Base-by-base conservation (phyloP, 495 filamentous ascomycete species). In the Penicillium ochrochloron region DNA sequence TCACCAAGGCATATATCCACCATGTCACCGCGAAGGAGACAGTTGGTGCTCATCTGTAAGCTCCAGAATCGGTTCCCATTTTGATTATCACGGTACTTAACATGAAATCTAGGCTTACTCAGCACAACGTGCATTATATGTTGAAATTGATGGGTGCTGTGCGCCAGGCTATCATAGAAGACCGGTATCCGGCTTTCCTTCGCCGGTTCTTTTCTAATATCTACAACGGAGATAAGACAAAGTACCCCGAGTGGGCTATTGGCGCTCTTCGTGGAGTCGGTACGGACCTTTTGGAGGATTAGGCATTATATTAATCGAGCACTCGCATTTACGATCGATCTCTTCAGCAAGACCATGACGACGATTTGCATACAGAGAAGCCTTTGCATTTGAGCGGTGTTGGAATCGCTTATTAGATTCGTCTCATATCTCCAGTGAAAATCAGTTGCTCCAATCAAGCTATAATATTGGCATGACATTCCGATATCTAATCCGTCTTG, bases 11-110 rank as follows among this genome's bases (percentile, higher is more conserved):
- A 6, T 97, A 92, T 74, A 90, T 97, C 34, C 87, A 97, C 72
- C 95, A 99, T 76, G 83, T 96, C 54, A 88, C 92, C 1, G 89
- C 89, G 3, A 99, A 99, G 74, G 95, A 98, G 79, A 98, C 95
- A 8, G 95, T 91, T 0, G 94, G 94, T 12, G 95, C 96, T 21
- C 95, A 99, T 82, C 77, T 99, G 75, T 85, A 75, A 70, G 83
- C 69, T 37, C 29, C 15, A 23, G 2, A 11, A 54, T n/a, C 39
- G 2, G 3, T 52, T 1, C 2, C 9, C 12, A 0, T 1, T 12
- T 12, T 12, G 19, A 14, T 12, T 19, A 23, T 48, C 25, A 9
- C 44, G 11, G 9, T 23, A 9, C 44, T 48, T 14, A 48, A n/a
- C 19, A 10, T 34, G 27, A 2, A n/a, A 42, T 2, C 25, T 27